A percentile compares a stretch with the other conserved stretches of the same genome.
Evolutionary conservation across 371 early-diverging fungal species (phyloP).

Genomic region (Rhizopus stolonifer): DNA sequence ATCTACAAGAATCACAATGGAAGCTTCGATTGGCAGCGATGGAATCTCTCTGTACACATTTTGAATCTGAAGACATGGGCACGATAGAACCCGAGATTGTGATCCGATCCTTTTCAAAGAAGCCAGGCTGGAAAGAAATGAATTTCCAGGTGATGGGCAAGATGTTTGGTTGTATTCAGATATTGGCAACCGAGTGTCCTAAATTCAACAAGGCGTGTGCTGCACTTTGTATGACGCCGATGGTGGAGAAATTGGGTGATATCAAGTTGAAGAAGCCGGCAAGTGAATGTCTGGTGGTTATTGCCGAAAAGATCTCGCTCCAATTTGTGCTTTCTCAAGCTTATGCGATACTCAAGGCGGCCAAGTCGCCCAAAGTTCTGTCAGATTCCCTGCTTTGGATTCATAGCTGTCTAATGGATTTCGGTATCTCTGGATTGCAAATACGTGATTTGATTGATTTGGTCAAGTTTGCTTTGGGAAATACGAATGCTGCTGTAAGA

Average conservation of each 20-base stretch:
- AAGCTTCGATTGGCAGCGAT: constrained; percentile 87
- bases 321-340: constrained; percentile 79
- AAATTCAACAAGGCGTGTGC: constrained; percentile 77
- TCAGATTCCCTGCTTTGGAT: constrained; percentile 88
- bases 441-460: constrained; percentile 82
- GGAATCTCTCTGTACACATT: constrained; percentile 66
- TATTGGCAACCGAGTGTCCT: constrained; percentile 59
- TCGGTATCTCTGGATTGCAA: constrained; percentile 79
- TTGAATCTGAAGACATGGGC: constrained; percentile 46
- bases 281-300: constrained; percentile 70
- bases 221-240: constrained; percentile 68
- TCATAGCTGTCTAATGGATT: constrained; percentile 77
- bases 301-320: constrained; percentile 74
- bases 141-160: constrained; percentile 88
- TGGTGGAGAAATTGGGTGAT: constrained; percentile 90
- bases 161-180: constrained; percentile 66
- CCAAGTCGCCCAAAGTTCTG: constrained; percentile 89
- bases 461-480: constrained; percentile 72
- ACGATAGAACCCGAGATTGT: constrained; percentile 83
- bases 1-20: constrained; percentile 78
- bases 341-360: constrained; percentile 74
- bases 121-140: constrained; percentile 94
- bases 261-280: constrained; percentile 88
- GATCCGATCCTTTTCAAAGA: constrained; percentile 72
- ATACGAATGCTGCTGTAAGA: constrained; percentile 85